Percentiles rank a stretch among this genome's conserved stretches.
These are phyloP conservation scores for Phytophthora foliorum DNA, from an alignment of 352 stramenopile species.

Conservation along the genomic window DNA sequence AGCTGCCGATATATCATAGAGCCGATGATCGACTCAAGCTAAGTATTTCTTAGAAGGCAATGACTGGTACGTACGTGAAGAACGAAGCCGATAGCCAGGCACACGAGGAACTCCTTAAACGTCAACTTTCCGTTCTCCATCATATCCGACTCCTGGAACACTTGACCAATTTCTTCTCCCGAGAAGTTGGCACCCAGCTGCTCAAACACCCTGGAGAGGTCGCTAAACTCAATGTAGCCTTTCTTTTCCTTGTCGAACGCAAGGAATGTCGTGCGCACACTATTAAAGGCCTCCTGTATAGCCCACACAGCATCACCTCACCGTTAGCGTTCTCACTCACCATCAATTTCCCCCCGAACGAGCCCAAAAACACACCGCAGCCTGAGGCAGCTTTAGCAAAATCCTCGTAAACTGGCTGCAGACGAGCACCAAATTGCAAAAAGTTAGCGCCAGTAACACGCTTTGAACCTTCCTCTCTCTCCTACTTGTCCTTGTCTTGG, in stretches of 20 bases:
- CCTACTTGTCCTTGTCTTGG: conserved; percentile 63
- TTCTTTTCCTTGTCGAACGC: conserved; percentile 70
- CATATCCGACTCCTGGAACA: conserved; percentile 90
- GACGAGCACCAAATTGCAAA: neutral
- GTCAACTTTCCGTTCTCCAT: conserved; percentile 78
- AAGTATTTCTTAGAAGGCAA: neutral
- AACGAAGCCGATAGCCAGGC: conserved; percentile 88
- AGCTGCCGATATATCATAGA: too few species aligned
- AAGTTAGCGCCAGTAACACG: neutral
- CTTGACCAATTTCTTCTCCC: conserved; percentile 73
- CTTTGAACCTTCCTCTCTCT: neutral
- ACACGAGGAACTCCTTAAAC: conserved; percentile 92
- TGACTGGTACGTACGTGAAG: conserved; percentile 64
- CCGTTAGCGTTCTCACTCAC: neutral
- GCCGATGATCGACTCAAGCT: neutral
- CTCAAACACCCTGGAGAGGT: conserved; percentile 79
- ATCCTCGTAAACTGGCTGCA: conserved; percentile 84
- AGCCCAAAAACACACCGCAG: conserved; percentile 37
- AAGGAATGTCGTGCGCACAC: conserved; percentile 76
- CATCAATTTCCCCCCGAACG: neutral
- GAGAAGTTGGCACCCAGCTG: conserved; percentile 82
- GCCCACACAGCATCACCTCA: neutral
- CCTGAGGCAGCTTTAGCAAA: conserved; percentile 80
- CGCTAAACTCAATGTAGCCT: conserved; percentile 82
- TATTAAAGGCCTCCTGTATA: conserved; percentile 75